phyloP scores from a whole-genome alignment of 345 rosid species.

The Eucalyptus erythrocorys region DNA sequence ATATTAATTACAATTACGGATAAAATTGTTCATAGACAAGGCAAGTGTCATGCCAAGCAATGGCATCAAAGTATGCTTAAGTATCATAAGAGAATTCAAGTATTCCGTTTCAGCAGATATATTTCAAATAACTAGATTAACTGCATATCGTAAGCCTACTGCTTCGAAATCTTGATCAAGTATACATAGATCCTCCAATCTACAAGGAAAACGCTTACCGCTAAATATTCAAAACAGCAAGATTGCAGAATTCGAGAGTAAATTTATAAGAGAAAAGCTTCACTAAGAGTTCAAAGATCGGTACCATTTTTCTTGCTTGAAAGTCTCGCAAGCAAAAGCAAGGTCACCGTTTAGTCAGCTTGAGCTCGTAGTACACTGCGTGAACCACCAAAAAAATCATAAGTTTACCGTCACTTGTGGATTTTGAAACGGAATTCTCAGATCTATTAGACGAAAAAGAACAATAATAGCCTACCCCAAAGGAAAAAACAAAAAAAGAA shows the following conservation, averaged over 20 bases:
- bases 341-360: background rate
- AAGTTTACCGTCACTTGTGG: background rate
- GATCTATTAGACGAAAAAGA: background rate
- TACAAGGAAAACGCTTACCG: background rate
- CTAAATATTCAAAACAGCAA: background rate
- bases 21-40: background rate
- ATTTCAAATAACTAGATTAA: background rate
- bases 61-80: background rate
- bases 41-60: background rate
- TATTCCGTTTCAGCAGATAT: background rate
- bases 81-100: background rate
- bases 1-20: background rate
- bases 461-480: background rate
- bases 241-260: background rate
- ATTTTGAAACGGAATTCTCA: background rate
- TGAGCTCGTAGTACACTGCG: background rate
- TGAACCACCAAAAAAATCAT: background rate
- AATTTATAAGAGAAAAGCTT: background rate
- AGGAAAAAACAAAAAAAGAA: background rate
- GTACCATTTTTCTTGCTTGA: background rate
- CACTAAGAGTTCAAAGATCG: background rate
- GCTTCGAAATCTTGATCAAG: background rate
- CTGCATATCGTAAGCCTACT: background rate
- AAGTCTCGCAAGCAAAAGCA: background rate
- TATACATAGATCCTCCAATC: background rate